Percentiles rank a stretch among this genome's conserved stretches.
Conservation (phyloP, 1,284 basidiomycete genomes). For the Malassezia psittaci region DNA sequence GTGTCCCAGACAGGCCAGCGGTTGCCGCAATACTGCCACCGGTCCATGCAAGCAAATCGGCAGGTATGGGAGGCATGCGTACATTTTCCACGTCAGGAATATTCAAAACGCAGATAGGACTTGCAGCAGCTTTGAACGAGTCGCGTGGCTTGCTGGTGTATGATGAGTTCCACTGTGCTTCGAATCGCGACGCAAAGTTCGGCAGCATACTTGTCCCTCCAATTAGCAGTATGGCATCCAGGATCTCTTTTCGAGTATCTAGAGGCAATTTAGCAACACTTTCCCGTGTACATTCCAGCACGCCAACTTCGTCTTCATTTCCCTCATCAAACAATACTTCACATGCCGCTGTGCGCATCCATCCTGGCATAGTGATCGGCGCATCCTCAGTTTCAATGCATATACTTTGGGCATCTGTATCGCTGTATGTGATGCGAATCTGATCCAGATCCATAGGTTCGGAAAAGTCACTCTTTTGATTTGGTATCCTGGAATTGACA, state of each 20-base stretch:
- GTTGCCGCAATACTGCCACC: constrained; percentile 15
- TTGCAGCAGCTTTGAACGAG: neutral
- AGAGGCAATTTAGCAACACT: constrained; percentile 57
- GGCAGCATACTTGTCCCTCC: constrained; percentile 86
- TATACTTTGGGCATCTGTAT: neutral
- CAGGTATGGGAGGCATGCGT: neutral
- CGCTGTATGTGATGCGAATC: neutral
- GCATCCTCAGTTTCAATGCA: constrained; percentile 48
- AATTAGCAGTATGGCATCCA: constrained; percentile 67
- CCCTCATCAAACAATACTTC: constrained; percentile 82
- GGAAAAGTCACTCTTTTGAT: neutral
- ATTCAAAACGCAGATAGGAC: neutral
- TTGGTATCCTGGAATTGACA: constrained; percentile 15
- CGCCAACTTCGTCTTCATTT: constrained; percentile 58
- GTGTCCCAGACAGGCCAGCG: neutral
- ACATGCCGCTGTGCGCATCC: constrained; percentile 80
- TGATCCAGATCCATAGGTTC: constrained; percentile 4
- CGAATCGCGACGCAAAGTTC: constrained; percentile 76
- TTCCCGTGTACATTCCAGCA: constrained; percentile 69
- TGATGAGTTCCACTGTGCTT: constrained; percentile 57
- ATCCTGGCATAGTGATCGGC: constrained; percentile 76
- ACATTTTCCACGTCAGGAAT: neutral
- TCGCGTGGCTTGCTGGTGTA: no score
- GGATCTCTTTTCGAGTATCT: constrained; percentile 71
- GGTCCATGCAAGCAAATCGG: constrained; percentile 15